Conservation (phyloP, 2,329 filamentous ascomycete species). For the Neofusicoccum laricinum region DNA sequence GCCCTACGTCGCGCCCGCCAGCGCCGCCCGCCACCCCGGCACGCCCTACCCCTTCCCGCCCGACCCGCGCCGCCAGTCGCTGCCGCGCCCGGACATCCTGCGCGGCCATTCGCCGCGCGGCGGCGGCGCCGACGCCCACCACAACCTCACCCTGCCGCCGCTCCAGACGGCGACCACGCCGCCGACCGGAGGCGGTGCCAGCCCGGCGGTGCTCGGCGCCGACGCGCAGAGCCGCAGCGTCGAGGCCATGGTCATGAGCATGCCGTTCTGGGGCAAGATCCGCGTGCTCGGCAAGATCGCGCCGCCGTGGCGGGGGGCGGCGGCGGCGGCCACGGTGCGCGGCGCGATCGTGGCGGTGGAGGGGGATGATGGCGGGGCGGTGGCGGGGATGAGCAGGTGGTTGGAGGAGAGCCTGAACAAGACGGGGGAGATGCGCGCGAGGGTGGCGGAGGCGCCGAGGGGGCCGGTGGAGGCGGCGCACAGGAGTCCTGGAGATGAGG, state of each 20-base stretch:
- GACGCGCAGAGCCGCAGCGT: slow-evolving; percentile 41
- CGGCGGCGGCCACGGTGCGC: slow-evolving; percentile 47
- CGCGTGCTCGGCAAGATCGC: slow-evolving; percentile 73
- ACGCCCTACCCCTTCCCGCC: slow-evolving; percentile 42
- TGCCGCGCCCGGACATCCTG: slow-evolving; percentile 22
- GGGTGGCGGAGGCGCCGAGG: slow-evolving; percentile 49
- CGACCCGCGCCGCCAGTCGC: slow-evolving; percentile 30
- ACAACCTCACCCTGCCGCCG: slow-evolving; percentile 53
- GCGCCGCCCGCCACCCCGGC: slow-evolving; percentile 50
- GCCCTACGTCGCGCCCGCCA: slow-evolving; percentile 39
- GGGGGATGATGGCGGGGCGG: slow-evolving; percentile 64
- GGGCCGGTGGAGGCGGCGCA: slow-evolving; percentile 31
- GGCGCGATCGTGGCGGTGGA: slow-evolving; percentile 83
- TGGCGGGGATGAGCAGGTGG: slow-evolving; percentile 63
- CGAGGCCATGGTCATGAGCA: slow-evolving; percentile 71
- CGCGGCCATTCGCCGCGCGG: slow-evolving; percentile 42
- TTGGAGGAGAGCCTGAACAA: slow-evolving; percentile 55
- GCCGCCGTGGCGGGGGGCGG: slow-evolving; percentile 49
- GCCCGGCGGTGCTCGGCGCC: background rate
- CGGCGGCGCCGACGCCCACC: slow-evolving; percentile 39
- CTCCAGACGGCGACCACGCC: slow-evolving; percentile 42
- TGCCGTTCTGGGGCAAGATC: slow-evolving; percentile 73
- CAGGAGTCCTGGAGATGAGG: background rate
- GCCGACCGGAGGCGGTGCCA: background rate
- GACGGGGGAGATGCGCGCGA: slow-evolving; percentile 51